Evolutionary conservation across 805 yeast species (phyloP), one percentile per base, ranked within the genome.

Genomic region (Wickerhamomyces mucosus): DNA sequence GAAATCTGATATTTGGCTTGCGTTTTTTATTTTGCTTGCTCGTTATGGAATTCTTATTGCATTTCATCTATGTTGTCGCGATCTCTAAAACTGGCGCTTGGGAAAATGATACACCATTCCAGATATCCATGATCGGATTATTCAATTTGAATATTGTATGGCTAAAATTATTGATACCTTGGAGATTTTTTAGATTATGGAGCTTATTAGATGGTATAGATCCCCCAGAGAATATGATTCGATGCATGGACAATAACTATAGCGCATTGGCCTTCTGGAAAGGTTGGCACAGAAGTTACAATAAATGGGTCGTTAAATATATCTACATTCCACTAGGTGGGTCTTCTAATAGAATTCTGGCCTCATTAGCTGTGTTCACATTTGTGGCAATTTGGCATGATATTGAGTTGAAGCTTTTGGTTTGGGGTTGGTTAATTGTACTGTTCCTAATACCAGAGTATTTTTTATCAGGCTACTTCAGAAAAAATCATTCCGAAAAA

Each of bases 331-430:
- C 98, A 3, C 59, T 92, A 38, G 97, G 97, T 9, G 96, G 96
- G 0, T 67, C 81, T 1, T 61, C 58, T 7, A 71, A 76, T 44
- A 67, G 96, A 40, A 58, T 89, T 7, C 43, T 81, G 29, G 86
- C 89, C 39, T 75, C 88, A 9, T 58, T 89, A 21, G 72, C 88
- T 9, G 96, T 89, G 12, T 92, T 92, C 52, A 74, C 94, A 12
- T 92, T 92, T 58, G 98, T 92, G 15, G 97, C 98, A 3, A 62
- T 92, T 19, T 92, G 99, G 99, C 99, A 92, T 59, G 99, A 92
- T 51, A 88, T 92, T 42, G 88, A 92, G 56, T 67, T 92, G 48
- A 77, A 75, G 40, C 60, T 92, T 31, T 60, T 92, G 29, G 59
- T 89, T 34, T 92, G 99, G 99, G 97, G 99, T 9, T 88, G 96